Evolutionary conservation across 257 asterid genomes (phyloP).

Genomic region (Galeopsis tetrahit): DNA sequence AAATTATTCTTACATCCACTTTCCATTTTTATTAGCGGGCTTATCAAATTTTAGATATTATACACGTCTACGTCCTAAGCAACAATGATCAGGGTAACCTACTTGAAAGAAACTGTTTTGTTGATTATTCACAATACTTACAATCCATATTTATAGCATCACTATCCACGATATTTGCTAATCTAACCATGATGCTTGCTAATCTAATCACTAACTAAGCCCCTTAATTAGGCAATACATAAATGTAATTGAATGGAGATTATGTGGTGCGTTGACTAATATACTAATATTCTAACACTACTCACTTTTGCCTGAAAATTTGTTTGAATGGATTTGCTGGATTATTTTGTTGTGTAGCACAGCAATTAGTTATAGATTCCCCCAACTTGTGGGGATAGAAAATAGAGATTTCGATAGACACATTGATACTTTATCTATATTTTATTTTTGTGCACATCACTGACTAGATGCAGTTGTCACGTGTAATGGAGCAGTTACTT

Average conservation of each 20-base stretch:
- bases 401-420: neutral
- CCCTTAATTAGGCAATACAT: too few relatives aligned
- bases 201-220: too few relatives aligned
- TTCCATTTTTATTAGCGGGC: neutral
- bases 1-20: neutral
- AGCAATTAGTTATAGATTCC: neutral
- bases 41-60: slow-evolving; percentile 5
- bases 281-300: too few relatives aligned
- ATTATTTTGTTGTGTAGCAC: neutral
- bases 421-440: neutral
- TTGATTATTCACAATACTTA: too few relatives aligned
- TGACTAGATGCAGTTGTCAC: slow-evolving; percentile 6
- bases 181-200: too few relatives aligned
- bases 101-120: too few relatives aligned
- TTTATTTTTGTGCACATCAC: neutral
- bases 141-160: too few relatives aligned
- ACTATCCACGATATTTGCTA: too few relatives aligned
- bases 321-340: neutral
- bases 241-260: too few relatives aligned
- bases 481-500: neutral
- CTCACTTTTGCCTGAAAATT: neutral
- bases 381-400: neutral
- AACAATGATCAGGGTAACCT: slow-evolving; percentile 44
- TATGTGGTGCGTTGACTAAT: too few relatives aligned
- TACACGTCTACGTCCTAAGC: neutral